Evolutionary conservation across 345 rosid species (phyloP), one percentile per base, ranked within the genome.

Genomic region (Reutealis trisperma): DNA sequence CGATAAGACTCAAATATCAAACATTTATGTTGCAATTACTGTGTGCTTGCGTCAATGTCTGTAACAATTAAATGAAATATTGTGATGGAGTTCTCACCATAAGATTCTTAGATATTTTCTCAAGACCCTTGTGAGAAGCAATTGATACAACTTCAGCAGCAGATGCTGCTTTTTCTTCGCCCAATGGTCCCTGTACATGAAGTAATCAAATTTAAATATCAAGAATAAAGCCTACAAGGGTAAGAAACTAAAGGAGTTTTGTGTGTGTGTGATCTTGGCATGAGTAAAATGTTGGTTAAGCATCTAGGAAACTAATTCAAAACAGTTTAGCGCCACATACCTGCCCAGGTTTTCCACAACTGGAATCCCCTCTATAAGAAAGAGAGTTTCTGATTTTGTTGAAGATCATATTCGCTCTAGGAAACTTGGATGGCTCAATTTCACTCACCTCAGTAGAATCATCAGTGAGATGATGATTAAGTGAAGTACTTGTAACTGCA

Each of bases 391-490:
- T 67, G 37, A 51, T 25, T 85, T 88, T 89, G 65, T 78, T 76
- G 64, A 73, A 73, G 68, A 74, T 69, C 65, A 32, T 77, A 34
- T 86, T 78, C 51, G 72, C 77, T 77, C 68, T 76, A 34, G 66
- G 78, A 83, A 71, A 67, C 72, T 84, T 85, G 68, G 86, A 78
- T 45, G 78, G 71, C 80, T 80, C 87, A 71, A 72, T 69, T 70
- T 81, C 85, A 22, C 45, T 70, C 64, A 75, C 63, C 81, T 73
- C 78, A 51, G 71, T 79, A 78, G 81, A 79, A 81, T 71, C 83
- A 88, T 83, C 83, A 79, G 67, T 77, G 67, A 72, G 80, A 47
- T 73, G 79, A 58, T 42, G 64, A 71, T 79, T 76, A 78, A 71
- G 73, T 69, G 79, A 73, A 74, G 77, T 80, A 80, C 81, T 81